These are phyloP conservation scores for Nicotiana undulata DNA, from an alignment of 257 asterid species.

Conservation along the genomic window DNA sequence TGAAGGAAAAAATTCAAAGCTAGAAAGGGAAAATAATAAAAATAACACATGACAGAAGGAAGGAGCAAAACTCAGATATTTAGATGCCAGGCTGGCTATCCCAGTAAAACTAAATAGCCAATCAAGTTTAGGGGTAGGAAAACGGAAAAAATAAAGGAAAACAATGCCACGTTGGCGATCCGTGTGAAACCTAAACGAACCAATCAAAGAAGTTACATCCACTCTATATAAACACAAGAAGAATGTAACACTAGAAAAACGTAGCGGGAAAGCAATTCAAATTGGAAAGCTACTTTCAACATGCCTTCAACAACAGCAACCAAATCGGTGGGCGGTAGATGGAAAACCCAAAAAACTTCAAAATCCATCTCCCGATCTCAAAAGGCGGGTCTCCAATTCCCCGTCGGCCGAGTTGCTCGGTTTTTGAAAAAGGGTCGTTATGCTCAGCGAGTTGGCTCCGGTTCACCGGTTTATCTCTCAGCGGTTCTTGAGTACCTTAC, in stretches of 20 bases:
- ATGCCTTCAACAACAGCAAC: conserved; percentile 27
- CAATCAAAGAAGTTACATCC: conserved; percentile 10
- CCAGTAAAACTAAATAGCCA: conserved; percentile 16
- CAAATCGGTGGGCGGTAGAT: conserved; percentile 36
- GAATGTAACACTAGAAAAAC: background rate
- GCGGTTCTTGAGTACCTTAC: conserved; percentile 66
- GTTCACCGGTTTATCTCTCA: conserved; percentile 63
- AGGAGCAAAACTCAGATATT: background rate
- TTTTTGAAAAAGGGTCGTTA: conserved; percentile 54
- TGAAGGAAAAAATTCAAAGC: no score
- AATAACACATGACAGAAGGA: background rate
- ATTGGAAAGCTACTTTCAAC: background rate
- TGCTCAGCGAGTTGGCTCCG: conserved; percentile 64
- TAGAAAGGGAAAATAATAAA: background rate
- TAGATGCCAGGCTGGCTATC: conserved; percentile 46
- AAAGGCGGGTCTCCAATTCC: conserved; percentile 62
- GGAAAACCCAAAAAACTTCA: conserved; percentile 19
- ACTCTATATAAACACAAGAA: background rate
- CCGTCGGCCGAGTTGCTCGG: conserved; percentile 63
- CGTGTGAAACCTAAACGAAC: background rate
- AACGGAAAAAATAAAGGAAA: background rate
- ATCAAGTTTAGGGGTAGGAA: conserved; percentile 16
- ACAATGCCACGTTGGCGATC: conserved; percentile 37
- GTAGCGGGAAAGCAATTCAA: background rate
- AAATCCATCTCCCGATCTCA: conserved; percentile 38